Percentiles rank a stretch among this genome's conserved stretches.
These are phyloP conservation scores for Hypoxylon sp. DNA, from an alignment of 2,329 filamentous ascomycete species.

Conservation along the genomic window DNA sequence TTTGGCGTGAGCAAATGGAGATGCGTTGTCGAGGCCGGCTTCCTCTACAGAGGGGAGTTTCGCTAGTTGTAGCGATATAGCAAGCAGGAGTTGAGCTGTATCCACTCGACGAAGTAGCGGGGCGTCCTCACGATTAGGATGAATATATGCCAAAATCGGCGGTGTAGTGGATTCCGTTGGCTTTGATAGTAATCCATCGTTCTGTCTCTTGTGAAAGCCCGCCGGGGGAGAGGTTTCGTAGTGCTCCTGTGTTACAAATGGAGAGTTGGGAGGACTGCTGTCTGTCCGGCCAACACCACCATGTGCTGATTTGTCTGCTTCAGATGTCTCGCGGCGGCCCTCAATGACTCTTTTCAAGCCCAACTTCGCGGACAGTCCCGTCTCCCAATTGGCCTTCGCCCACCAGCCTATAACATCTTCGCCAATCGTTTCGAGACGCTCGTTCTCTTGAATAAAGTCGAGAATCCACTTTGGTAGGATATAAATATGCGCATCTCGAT, in stretches of 20 bases:
- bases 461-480: slow-evolving; percentile 93
- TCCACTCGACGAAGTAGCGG: slow-evolving; percentile 89
- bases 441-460: slow-evolving; percentile 83
- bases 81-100: slow-evolving; percentile 83
- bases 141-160: slow-evolving; percentile 84
- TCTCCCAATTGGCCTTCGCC: slow-evolving; percentile 94
- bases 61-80: slow-evolving; percentile 85
- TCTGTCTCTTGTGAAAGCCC: slow-evolving; percentile 43
- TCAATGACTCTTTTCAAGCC: slow-evolving; percentile 76
- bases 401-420: slow-evolving; percentile 96
- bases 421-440: slow-evolving; percentile 85
- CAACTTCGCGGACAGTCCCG: slow-evolving; percentile 82
- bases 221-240: slow-evolving; percentile 41
- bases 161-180: slow-evolving; percentile 63
- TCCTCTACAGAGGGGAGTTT: slow-evolving; percentile 82
- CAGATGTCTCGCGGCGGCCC: slow-evolving; percentile 54
- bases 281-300: slow-evolving; percentile 34
- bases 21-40: slow-evolving; percentile 66
- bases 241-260: slow-evolving; percentile 38
- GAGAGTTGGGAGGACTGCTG: slow-evolving; percentile 37
- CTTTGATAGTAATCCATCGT: slow-evolving; percentile 44
- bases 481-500: slow-evolving; percentile 94
- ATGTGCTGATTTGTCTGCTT: slow-evolving; percentile 53
- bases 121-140: slow-evolving; percentile 67
- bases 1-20: slow-evolving; percentile 80